Evolutionary conservation across 192 early-diverging fungal genomes (phyloP).

Genomic region (Rhizophagus clarus): DNA sequence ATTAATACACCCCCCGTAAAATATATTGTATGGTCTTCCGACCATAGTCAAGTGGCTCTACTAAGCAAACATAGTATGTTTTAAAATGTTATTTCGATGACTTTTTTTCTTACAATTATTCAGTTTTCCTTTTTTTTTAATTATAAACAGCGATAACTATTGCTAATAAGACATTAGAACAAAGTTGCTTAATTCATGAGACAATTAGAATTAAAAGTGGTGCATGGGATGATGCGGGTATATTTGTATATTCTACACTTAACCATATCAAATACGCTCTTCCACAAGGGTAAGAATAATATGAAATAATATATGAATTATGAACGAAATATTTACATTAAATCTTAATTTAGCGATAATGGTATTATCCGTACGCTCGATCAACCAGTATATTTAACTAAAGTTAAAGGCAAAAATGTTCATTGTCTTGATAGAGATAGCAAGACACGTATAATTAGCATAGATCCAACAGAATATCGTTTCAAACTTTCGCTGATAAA

Average conservation of each 20-base stretch:
- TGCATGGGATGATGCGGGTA: constrained; percentile 90
- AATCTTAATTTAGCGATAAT: constrained; percentile 65
- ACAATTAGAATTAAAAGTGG: constrained; percentile 98
- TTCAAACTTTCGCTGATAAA: constrained; percentile 95
- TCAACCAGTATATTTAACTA: constrained; percentile 90
- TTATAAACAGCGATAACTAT: constrained; percentile 74
- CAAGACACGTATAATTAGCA: constrained; percentile 80
- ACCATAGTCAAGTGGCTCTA: constrained; percentile 86
- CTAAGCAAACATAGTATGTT: constrained; percentile 91
- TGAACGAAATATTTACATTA: background rate
- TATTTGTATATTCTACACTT: constrained; percentile 94
- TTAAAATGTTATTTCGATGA: background rate
- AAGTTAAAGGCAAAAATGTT: constrained; percentile 83
- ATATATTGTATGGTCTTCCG: constrained; percentile 92
- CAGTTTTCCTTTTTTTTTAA: background rate
- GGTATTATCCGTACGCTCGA: constrained; percentile 97
- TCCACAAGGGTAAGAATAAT: constrained; percentile 74
- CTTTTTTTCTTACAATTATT: background rate
- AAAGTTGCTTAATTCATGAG: constrained; percentile 90
- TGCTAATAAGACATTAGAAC: constrained; percentile 86
- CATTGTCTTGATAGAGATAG: constrained; percentile 91
- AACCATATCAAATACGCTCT: constrained; percentile 99
- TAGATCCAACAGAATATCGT: constrained; percentile 98
- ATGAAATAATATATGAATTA: background rate
- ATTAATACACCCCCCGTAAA: constrained; percentile 84